A percentile compares a stretch with the other conserved stretches of the same genome.
phyloP scores from a whole-genome alignment of 257 asterid genomes.

The Leonotis leonurus region DNA sequence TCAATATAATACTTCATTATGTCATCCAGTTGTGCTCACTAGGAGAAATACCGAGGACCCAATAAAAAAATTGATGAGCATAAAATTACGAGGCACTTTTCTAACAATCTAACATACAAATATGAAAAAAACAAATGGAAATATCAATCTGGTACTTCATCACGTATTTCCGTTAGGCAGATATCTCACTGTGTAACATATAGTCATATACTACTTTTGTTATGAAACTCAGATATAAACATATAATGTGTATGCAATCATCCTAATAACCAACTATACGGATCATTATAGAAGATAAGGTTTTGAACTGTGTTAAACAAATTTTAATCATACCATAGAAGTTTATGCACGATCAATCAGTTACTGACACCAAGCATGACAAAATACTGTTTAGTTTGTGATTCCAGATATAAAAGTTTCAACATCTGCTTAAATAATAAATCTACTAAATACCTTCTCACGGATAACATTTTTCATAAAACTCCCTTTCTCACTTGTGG shows the following conservation, averaged over 20 bases:
- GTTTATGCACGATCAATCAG: background rate
- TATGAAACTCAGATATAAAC: background rate
- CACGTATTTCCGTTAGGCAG: background rate
- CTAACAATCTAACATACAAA: background rate
- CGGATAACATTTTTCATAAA: conserved; percentile 69
- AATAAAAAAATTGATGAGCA: background rate
- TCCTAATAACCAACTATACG: background rate
- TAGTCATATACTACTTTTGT: background rate
- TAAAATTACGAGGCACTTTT: background rate
- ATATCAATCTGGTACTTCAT: background rate
- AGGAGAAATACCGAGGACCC: background rate
- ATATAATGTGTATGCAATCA: background rate
- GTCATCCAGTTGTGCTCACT: background rate
- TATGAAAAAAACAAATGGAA: background rate
- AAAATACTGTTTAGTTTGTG: background rate
- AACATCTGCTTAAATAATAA: background rate
- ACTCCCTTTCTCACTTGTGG: conserved; percentile 75
- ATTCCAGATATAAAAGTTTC: background rate
- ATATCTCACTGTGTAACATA: background rate
- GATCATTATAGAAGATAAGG: background rate
- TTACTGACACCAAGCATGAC: background rate
- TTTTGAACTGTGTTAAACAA: background rate
- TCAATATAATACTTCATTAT: background rate
- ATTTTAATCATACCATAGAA: background rate
- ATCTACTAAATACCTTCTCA: conserved; percentile 52